Evolutionary conservation across 768 basidiomycete species (phyloP).

Genomic region (Russula brevipes): DNA sequence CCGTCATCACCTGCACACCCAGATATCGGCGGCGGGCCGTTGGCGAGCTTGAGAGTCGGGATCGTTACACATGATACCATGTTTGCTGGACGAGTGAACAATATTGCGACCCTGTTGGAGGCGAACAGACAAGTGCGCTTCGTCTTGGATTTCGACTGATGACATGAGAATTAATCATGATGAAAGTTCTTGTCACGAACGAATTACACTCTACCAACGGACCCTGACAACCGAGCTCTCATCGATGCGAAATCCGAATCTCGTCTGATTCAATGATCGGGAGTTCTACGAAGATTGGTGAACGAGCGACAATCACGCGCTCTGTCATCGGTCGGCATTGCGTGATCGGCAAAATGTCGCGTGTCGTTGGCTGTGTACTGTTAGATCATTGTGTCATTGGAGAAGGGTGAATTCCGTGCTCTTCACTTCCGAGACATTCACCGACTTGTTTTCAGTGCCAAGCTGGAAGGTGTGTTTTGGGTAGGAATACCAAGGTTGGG

Average conservation of each 20-base stretch:
- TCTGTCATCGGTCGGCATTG: conserved; percentile 62
- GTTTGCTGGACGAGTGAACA: conserved; percentile 69
- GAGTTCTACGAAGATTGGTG: conserved; percentile 75
- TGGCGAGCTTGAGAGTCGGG: conserved; percentile 57
- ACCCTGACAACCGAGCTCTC: conserved; percentile 57
- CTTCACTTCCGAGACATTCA: background rate
- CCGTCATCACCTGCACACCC: conserved; percentile 43
- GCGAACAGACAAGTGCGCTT: conserved; percentile 67
- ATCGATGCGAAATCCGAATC: conserved; percentile 82
- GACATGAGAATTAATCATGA: conserved; percentile 23
- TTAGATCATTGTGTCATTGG: conserved; percentile 86
- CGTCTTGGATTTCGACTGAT: background rate
- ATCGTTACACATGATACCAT: conserved; percentile 52
- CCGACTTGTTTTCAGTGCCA: conserved; percentile 45
- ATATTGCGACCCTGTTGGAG: conserved; percentile 69
- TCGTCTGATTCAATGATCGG: conserved; percentile 80
- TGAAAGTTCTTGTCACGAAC: conserved; percentile 48
- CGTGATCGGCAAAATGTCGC: conserved; percentile 77
- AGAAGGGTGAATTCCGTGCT: conserved; percentile 56
- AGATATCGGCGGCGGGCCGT: conserved; percentile 33
- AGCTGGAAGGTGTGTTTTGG: conserved; percentile 74
- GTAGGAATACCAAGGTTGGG: conserved; percentile 68
- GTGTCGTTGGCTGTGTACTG: conserved; percentile 74
- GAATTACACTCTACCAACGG: conserved; percentile 50
- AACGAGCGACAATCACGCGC: conserved; percentile 70